Conservation (phyloP, 441 rosid genomes). For the Erysimum cheiri region DNA sequence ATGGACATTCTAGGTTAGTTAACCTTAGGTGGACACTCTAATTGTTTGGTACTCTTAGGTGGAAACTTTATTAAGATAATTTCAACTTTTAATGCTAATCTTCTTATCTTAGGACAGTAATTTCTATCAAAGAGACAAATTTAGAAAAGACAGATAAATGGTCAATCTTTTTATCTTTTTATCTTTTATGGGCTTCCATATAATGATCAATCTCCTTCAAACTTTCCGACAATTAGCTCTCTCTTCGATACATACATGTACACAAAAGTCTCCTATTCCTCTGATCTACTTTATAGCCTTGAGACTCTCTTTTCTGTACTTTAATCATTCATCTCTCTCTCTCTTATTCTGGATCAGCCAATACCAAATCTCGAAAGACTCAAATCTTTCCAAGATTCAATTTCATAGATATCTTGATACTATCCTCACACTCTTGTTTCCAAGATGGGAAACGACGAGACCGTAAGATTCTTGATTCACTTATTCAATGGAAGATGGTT, state of each 20-base stretch:
- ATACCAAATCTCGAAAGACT: slow-evolving; percentile 14
- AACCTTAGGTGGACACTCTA: not conserved
- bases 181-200: not conserved
- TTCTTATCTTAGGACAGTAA: slow-evolving; percentile 19
- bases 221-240: slow-evolving; percentile 27
- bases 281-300: slow-evolving; percentile 33
- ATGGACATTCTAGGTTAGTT: not conserved
- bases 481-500: slow-evolving; percentile 68
- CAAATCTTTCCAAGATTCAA: slow-evolving; percentile 4
- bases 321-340: slow-evolving; percentile 25
- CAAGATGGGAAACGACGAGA: slow-evolving; percentile 40
- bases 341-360: not conserved
- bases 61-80: not conserved
- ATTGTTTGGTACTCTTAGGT: too few relatives aligned
- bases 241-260: slow-evolving; percentile 6
- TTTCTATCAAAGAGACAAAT: slow-evolving; percentile 11
- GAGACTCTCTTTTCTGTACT: slow-evolving; percentile 28
- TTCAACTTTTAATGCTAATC: slow-evolving; percentile 1
- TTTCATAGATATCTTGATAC: slow-evolving; percentile 24
- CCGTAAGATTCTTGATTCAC: slow-evolving; percentile 46
- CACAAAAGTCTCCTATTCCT: not conserved
- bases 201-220: slow-evolving; percentile 22
- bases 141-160: slow-evolving; percentile 35
- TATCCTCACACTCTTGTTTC: slow-evolving; percentile 12
- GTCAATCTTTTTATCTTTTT: slow-evolving; percentile 31